Evolutionary conservation across 2,329 filamentous ascomycete species (phyloP), one percentile per base, ranked within the genome.

Genomic region (Fusarium sp.): DNA sequence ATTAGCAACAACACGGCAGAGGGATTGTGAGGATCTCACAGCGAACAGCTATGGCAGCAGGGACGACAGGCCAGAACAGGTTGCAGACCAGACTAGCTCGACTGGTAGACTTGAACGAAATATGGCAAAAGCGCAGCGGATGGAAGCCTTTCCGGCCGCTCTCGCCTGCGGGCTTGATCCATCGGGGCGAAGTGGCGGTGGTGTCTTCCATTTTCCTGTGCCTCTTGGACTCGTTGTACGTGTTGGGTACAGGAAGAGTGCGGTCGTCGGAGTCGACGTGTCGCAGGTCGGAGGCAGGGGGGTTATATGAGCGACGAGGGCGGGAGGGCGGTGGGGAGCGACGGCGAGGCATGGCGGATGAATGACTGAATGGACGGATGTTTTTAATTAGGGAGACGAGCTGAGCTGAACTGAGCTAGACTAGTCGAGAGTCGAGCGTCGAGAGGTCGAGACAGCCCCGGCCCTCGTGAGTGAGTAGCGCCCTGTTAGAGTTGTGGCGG

Each of bases 1-100:
- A 43, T 66, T 48, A 74, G 52, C 56, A 58, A 34, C n/a, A 16
- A 15, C 10, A 12, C 6, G 4, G 18, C 2, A 18, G 7, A 30
- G 3, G 7, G 7, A 13, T 48, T 34, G 12, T 12, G 12, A 34
- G 16, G 4, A 74, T 77, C 46, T 73, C 23, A 80, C 78, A 80
- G 63, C 76, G 79, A 47, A 87, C 76, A 18, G 82, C 82, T 68
- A 87, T 76, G 11, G 85, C 85, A 16, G 83, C 82, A 43, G 84
- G 82, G 1, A 86, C 84, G 56, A 86, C 78, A 4, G 85, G 85
- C 84, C 85, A 87, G 5, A 87, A 75, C 12, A 87, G 62, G 66
- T 86, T 87, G 67, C 84, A 85, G 28, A 81, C 73, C 68, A 80
- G 78, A 66, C 82, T 84, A 3, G 82, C 82, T n/a, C 78, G 78